These are phyloP conservation scores for Batkoa obscura DNA, from an alignment of 371 early-diverging fungal species.

Conservation along the genomic window DNA sequence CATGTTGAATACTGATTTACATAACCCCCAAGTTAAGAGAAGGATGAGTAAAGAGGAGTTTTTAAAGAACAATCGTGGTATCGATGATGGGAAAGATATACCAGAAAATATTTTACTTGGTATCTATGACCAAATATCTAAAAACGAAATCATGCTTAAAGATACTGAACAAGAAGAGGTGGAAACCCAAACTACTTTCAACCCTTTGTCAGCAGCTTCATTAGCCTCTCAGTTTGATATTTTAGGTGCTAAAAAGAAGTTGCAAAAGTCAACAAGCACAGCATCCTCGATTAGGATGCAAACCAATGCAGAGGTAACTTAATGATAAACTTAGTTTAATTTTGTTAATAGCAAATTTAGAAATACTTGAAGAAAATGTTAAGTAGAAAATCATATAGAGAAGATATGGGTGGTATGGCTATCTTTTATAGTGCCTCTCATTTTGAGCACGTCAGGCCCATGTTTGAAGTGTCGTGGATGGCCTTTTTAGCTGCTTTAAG, in stretches of 20 bases:
- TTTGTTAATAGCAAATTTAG: not conserved
- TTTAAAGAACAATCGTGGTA: slow-evolving; percentile 68
- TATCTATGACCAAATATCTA: slow-evolving; percentile 64
- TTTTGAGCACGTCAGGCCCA: slow-evolving; percentile 74
- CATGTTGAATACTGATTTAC: slow-evolving; percentile 91
- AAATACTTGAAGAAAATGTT: slow-evolving; percentile 1
- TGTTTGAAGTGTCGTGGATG: slow-evolving; percentile 89
- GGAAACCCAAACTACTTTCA: not conserved
- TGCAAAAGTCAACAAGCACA: not conserved
- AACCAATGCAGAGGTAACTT: not conserved
- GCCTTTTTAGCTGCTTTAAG: slow-evolving; percentile 65
- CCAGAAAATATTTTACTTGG: slow-evolving; percentile 37
- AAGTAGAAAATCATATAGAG: slow-evolving; percentile 13
- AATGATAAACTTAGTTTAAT: not conserved
- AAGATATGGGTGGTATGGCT: slow-evolving; percentile 15
- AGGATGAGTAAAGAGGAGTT: slow-evolving; percentile 53
- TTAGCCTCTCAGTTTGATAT: slow-evolving; percentile 6
- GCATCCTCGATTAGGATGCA: not conserved
- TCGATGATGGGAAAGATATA: slow-evolving; percentile 69
- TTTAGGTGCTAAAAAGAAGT: not conserved
- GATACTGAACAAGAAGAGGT: slow-evolving; percentile 20
- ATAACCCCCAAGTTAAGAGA: slow-evolving; percentile 75
- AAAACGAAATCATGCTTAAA: slow-evolving; percentile 81
- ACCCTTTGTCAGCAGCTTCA: not conserved
- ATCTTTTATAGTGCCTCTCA: slow-evolving; percentile 53